Percentiles rank a stretch among this genome's conserved stretches.
These are phyloP conservation scores for Trichoderma lentiforme DNA, from an alignment of 2,329 filamentous ascomycete genomes.

Conservation along the genomic window DNA sequence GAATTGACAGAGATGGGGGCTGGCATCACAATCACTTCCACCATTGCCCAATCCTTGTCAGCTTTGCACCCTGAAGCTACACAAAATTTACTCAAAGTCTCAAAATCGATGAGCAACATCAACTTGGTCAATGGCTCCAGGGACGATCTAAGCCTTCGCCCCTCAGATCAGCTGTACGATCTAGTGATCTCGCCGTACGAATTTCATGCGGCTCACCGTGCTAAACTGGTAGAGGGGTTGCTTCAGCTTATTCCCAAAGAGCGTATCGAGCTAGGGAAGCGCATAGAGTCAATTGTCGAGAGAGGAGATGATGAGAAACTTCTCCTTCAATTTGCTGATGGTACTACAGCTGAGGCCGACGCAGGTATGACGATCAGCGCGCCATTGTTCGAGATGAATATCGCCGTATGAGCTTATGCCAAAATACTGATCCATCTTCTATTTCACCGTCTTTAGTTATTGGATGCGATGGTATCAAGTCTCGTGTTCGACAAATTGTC, in stretches of 20 bases:
- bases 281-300: conserved; percentile 32
- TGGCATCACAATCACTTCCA: conserved; percentile 49
- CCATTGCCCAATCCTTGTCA: conserved; percentile 28
- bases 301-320: conserved; percentile 24
- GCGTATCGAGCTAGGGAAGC: conserved; percentile 33
- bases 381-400: not conserved
- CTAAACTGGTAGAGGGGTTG: conserved; percentile 34
- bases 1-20: conserved; percentile 38
- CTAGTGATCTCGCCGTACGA: not conserved
- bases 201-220: not conserved
- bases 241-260: conserved; percentile 36
- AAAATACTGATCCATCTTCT: not conserved
- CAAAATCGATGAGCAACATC: not conserved
- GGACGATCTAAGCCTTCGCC: not conserved
- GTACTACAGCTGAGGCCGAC: conserved; percentile 34
- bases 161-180: not conserved
- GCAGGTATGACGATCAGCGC: not conserved
- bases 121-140: not conserved
- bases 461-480: conserved; percentile 19
- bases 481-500: conserved; percentile 4
- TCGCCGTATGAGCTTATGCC: not conserved
- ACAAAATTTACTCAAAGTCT: not conserved
- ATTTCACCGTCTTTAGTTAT: not conserved
- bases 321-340: conserved; percentile 36
- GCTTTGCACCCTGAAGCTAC: not conserved